phyloP scores from a whole-genome alignment of 106 monocot species.

The Apostasia shenzhenica region DNA sequence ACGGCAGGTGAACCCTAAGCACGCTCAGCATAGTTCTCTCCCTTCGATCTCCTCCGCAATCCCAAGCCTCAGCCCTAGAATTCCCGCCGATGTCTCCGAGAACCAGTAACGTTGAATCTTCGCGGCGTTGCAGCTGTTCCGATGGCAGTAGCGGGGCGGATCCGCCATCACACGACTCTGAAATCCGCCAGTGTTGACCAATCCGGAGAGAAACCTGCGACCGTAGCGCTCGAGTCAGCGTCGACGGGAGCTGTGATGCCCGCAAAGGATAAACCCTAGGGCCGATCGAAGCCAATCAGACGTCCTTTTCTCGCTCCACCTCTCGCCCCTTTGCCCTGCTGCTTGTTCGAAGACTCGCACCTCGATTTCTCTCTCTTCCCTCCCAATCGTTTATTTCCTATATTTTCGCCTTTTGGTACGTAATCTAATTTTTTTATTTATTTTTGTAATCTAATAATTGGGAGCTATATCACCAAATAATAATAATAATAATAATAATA shows the following conservation, averaged over 20 bases:
- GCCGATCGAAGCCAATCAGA: background rate
- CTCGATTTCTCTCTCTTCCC: background rate
- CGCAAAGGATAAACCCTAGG: background rate
- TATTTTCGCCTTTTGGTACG: no score
- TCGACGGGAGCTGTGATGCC: background rate
- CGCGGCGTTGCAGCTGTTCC: constrained; percentile 6
- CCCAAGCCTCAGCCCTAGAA: constrained; percentile 20
- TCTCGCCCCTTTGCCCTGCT: background rate
- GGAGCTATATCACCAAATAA: no score
- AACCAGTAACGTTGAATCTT: background rate
- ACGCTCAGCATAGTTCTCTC: constrained; percentile 54
- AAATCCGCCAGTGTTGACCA: constrained; percentile 46
- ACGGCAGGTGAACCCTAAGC: constrained; percentile 55
- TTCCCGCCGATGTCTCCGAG: background rate
- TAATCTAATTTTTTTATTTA: no score
- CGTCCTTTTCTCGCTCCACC: background rate
- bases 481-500: no score
- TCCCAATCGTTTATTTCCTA: no score
- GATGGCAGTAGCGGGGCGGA: constrained; percentile 26
- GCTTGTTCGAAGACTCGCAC: background rate
- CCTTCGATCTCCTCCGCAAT: constrained; percentile 2
- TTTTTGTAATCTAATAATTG: no score
- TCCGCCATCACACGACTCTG: constrained; percentile 50
- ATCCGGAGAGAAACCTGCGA: background rate
- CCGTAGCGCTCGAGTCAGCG: background rate